These are phyloP conservation scores for Stellera chamaejasme DNA, from an alignment of 345 rosid species.

Conservation along the genomic window DNA sequence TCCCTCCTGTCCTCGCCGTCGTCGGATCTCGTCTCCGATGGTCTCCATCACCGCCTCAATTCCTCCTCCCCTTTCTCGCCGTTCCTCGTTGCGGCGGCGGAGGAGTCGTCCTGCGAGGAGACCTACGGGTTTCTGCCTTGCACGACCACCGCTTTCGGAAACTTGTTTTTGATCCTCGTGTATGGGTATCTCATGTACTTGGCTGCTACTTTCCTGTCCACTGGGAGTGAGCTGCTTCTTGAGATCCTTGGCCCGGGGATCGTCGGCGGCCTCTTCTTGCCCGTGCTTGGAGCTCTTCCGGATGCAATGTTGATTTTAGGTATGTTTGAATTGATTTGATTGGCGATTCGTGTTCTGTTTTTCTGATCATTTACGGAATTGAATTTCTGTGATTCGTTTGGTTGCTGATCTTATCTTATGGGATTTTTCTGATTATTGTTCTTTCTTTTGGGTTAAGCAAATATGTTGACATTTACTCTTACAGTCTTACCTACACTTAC, in stretches of 20 bases:
- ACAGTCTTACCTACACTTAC: too few relatives aligned
- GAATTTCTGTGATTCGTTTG: too few relatives aligned
- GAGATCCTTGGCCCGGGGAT: constrained; percentile 95
- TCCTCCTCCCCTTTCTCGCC: constrained; percentile 10
- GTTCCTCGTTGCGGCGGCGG: constrained; percentile 11
- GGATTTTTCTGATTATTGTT: too few relatives aligned
- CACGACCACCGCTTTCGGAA: constrained; percentile 63
- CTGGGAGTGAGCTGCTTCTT: constrained; percentile 85
- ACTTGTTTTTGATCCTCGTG: constrained; percentile 62
- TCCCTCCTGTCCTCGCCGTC: constrained; percentile 7
- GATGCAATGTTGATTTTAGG: constrained; percentile 97
- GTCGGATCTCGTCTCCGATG: constrained; percentile 54
- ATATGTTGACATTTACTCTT: too few relatives aligned
- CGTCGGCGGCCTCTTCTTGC: constrained; percentile 88
- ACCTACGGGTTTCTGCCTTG: constrained; percentile 96
- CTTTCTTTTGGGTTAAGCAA: too few relatives aligned
- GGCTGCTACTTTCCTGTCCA: constrained; percentile 73
- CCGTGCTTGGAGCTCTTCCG: constrained; percentile 90
- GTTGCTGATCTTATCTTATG: too few relatives aligned
- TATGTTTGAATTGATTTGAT: constrained; percentile 17
- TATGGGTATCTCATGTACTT: constrained; percentile 78
- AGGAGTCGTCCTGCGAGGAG: constrained; percentile 53
- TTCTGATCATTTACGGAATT: too few relatives aligned
- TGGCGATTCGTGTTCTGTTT: too few relatives aligned
- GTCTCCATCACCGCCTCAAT: constrained; percentile 15